Evolutionary conservation across 164 flowering plant genomes (phyloP), one percentile per base, ranked within the genome.

Genomic region (Berberis vulgaris): DNA sequence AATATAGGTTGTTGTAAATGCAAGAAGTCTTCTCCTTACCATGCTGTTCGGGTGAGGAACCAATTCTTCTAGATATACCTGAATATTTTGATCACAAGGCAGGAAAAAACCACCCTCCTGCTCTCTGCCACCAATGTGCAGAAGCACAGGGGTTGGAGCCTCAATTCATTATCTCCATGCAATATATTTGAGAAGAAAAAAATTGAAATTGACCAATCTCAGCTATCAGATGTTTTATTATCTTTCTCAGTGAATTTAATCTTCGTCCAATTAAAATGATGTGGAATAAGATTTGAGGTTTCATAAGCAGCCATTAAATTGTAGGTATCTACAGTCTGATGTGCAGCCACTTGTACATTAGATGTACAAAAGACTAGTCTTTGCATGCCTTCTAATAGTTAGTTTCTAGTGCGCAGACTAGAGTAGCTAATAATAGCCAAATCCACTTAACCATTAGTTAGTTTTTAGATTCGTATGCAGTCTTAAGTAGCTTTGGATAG

Each of bases 11-110:
- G 88, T 77, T 88, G 84, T 74, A 91, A 71, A 70, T 89, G 90
- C 78, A 74, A 75, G 70, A 85, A 68, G 67, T 80, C 82, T 42
- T 60, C 91, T 44, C 83, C 98, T 55, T 91, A 81, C 73, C 98
- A 95, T 82, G 98, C 99, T 58, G 68, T 95, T 41, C 83, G 79
- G 90, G 99, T 91, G 78, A 66, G 45, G 2, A 55, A 45, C 26
- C 64, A 66, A 0, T 43, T 56, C 55, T 41, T n/a, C 62, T 57
- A 61, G 8, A 49, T 40, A 41, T 41, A 47, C 49, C 9, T 10
- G 43, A 54, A 46, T 5, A n/a, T 10, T 8, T 42, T 4, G 11
- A 39, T 40, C 10, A 13, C n/a, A 1, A 49, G 49, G 10, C 11
- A 6, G 11, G 13, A 52, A 52, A 8, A 46, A 52, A 10, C 54